phyloP scores from a whole-genome alignment of 1,284 basidiomycete genomes.

The Fomitopsis schrenkii region DNA sequence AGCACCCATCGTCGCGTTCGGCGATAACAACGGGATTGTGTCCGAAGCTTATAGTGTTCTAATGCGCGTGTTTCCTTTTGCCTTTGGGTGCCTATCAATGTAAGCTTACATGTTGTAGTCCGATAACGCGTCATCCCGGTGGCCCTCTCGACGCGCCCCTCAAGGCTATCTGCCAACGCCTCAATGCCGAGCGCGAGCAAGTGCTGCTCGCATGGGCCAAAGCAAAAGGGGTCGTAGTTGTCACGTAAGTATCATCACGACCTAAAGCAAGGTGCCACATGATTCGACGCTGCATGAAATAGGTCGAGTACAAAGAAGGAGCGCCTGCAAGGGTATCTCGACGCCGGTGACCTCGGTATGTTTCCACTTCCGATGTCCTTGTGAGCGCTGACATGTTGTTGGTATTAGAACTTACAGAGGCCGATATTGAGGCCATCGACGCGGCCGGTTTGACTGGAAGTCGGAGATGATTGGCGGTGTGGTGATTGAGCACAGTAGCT shows the following conservation, averaged over 20 bases:
- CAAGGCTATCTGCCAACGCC: conserved; percentile 51
- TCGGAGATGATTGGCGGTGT: neutral
- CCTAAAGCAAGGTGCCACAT: no score
- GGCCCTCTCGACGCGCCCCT: conserved; percentile 69
- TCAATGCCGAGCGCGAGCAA: conserved; percentile 61
- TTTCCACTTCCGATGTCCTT: neutral
- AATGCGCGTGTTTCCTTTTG: conserved; percentile 38
- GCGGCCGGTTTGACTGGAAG: conserved; percentile 30
- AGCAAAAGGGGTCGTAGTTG: conserved; percentile 61
- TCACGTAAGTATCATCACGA: conserved; percentile 44
- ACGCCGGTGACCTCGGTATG: conserved; percentile 41
- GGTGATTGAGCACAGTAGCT: no score
- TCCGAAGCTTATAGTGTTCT: conserved; percentile 73
- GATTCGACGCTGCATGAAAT: conserved; percentile 11
- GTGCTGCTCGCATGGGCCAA: conserved; percentile 67
- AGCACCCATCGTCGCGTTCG: conserved; percentile 51
- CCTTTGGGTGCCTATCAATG: neutral
- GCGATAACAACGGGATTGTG: conserved; percentile 56
- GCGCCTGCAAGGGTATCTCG: conserved; percentile 53
- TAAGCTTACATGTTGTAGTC: conserved; percentile 27
- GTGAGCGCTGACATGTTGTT: neutral
- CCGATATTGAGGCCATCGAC: conserved; percentile 40
- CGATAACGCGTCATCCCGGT: conserved; percentile 63
- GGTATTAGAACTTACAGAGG: conserved; percentile 27
- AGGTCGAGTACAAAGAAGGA: conserved; percentile 50